Evolutionary conservation across 106 monocot genomes (phyloP).

Genomic region (Posidonia australis): DNA sequence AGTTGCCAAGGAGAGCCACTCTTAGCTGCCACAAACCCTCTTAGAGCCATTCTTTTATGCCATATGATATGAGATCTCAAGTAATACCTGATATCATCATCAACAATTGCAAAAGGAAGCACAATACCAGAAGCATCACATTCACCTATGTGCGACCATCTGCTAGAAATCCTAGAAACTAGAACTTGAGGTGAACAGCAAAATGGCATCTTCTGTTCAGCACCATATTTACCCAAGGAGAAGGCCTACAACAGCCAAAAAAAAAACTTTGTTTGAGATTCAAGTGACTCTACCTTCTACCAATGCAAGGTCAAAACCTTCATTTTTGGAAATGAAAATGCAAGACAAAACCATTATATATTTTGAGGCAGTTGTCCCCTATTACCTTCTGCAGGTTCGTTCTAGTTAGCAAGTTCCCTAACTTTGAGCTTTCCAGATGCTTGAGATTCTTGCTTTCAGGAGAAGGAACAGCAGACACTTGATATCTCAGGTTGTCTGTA

Average conservation of each 20-base stretch:
- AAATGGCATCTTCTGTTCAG: slow-evolving; percentile 19
- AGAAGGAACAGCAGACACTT: no score
- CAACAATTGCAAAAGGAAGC: slow-evolving; percentile 48
- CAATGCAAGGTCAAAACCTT: no score
- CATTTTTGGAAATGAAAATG: no score
- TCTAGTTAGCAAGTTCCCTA: slow-evolving; percentile 11
- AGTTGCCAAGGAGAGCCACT: no score
- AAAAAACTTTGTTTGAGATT: no score
- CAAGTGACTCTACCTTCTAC: no score
- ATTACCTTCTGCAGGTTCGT: slow-evolving; percentile 31
- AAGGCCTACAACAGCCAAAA: slow-evolving; percentile 22
- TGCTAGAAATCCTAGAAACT: slow-evolving; percentile 28
- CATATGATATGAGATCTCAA: no score
- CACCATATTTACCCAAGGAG: slow-evolving; percentile 20
- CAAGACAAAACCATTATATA: no score
- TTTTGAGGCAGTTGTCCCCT: not conserved
- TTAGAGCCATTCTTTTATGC: no score
- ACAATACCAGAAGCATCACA: slow-evolving; percentile 35
- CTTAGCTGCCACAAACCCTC: no score
- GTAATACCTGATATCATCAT: slow-evolving; percentile 21
- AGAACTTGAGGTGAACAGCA: slow-evolving; percentile 16
- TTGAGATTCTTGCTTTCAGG: no score
- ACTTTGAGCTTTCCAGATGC: slow-evolving; percentile 9
- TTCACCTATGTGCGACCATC: slow-evolving; percentile 32
- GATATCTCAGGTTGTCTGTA: no score